phyloP scores from a whole-genome alignment of 192 early-diverging fungal genomes.

The Pilaira anomala region DNA sequence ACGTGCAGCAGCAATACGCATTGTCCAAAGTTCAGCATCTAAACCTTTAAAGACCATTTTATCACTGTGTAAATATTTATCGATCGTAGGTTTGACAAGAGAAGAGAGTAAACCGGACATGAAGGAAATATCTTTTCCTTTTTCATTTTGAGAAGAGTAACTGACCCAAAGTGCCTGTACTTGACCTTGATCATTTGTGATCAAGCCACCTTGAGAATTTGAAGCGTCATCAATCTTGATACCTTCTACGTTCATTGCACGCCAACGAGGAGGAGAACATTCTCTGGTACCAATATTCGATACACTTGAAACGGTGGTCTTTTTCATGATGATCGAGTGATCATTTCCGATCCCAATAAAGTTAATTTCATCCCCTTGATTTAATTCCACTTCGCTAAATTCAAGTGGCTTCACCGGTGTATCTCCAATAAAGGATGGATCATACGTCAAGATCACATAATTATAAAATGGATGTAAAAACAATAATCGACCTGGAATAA shows the following conservation, averaged over 20 bases:
- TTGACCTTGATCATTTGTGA: slow-evolving; percentile 54
- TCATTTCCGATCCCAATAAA: slow-evolving; percentile 56
- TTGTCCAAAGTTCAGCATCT: slow-evolving; percentile 60
- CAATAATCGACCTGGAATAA: slow-evolving; percentile 78
- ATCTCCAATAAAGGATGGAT: slow-evolving; percentile 67
- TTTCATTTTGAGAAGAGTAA: slow-evolving; percentile 69
- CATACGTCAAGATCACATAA: slow-evolving; percentile 81
- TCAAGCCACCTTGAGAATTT: slow-evolving; percentile 63
- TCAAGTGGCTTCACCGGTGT: slow-evolving; percentile 66
- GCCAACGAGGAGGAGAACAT: slow-evolving; percentile 64
- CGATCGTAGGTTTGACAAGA: slow-evolving; percentile 46
- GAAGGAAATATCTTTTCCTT: slow-evolving; percentile 60
- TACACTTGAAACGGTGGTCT: slow-evolving; percentile 59
- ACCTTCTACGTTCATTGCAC: slow-evolving; percentile 55
- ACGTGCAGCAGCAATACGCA: slow-evolving; percentile 58
- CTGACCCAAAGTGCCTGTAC: slow-evolving; percentile 66
- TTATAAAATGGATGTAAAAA: slow-evolving; percentile 89
- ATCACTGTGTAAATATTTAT: slow-evolving; percentile 46
- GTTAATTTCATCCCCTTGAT: slow-evolving; percentile 60
- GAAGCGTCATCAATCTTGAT: slow-evolving; percentile 69
- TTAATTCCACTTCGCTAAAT: slow-evolving; percentile 55
- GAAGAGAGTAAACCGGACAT: slow-evolving; percentile 57
- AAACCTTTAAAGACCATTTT: slow-evolving; percentile 53
- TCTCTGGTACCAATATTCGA: slow-evolving; percentile 65
- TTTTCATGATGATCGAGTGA: slow-evolving; percentile 55